Percentiles rank a stretch among this genome's conserved stretches.
These are phyloP conservation scores for Sodiomyces alkalinus DNA, from an alignment of 2,329 filamentous ascomycete species.

Conservation along the genomic window DNA sequence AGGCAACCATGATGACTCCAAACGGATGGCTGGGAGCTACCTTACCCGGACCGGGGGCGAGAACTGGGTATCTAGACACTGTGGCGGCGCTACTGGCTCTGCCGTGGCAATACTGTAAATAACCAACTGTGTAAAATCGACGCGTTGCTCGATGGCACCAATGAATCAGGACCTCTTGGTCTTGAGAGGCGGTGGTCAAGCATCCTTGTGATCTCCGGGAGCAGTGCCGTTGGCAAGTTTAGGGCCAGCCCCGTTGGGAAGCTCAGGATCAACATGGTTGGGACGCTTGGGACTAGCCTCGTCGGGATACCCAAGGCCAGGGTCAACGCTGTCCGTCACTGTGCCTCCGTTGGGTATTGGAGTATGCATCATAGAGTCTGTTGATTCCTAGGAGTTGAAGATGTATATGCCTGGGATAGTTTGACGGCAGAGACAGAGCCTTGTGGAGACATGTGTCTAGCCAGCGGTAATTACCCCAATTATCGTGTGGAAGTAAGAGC, in stretches of 20 bases:
- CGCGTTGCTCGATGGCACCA: not conserved
- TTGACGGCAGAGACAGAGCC: no score
- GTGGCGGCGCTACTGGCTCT: not conserved
- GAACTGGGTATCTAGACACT: not conserved
- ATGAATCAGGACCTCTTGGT: not conserved
- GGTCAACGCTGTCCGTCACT: no score
- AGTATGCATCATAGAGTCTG: no score
- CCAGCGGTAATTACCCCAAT: no score
- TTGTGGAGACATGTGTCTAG: no score
- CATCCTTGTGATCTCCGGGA: no score
- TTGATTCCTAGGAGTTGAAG: no score
- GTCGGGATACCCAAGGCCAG: no score
- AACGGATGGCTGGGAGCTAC: not conserved
- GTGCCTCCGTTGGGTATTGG: no score
- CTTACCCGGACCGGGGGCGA: not conserved
- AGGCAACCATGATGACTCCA: not conserved
- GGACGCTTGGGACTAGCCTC: no score
- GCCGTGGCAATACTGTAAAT: not conserved
- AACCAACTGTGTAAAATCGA: not conserved
- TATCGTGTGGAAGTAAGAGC: no score
- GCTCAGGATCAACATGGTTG: not conserved
- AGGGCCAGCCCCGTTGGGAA: not conserved
- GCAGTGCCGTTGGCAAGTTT: not conserved
- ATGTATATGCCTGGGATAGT: no score
- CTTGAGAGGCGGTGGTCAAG: not conserved